Percentiles rank a stretch among this genome's conserved stretches.
phyloP scores from a whole-genome alignment of 108 stramenopile genomes.

The Cyclotella sp. region DNA sequence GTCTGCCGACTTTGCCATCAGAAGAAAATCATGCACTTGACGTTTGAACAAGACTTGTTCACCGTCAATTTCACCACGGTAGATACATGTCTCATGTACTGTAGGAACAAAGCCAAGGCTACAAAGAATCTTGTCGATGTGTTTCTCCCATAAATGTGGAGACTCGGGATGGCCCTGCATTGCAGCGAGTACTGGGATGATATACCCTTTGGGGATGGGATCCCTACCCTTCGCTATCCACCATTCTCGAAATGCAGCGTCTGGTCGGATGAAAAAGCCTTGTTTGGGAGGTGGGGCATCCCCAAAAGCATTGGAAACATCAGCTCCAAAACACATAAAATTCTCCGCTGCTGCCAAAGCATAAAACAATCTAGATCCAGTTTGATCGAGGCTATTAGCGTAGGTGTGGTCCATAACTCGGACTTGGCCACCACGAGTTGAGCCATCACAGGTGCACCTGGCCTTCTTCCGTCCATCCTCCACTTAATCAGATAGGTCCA shows the following conservation, averaged over 20 bases:
- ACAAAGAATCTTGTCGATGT: slow-evolving; percentile 12
- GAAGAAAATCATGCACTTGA: slow-evolving; percentile 17
- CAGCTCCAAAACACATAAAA: not conserved
- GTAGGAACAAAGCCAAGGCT: too few relatives aligned
- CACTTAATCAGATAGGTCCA: not conserved
- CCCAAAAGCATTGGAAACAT: too few relatives aligned
- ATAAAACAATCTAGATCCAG: too few relatives aligned
- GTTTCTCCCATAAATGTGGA: slow-evolving; percentile 25
- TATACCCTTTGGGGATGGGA: not conserved
- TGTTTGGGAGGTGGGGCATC: too few relatives aligned
- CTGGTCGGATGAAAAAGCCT: too few relatives aligned
- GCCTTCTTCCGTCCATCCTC: not conserved
- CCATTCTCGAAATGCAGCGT: slow-evolving; percentile 7
- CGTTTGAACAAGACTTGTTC: slow-evolving; percentile 23
- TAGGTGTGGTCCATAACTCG: not conserved
- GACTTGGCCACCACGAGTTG: not conserved
- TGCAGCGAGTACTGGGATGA: slow-evolving; percentile 7
- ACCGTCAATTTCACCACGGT: too few relatives aligned
- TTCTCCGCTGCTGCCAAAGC: slow-evolving; percentile 1
- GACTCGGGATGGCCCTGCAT: slow-evolving; percentile 36
- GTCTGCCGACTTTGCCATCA: not conserved
- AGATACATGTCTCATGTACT: not conserved
- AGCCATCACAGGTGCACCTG: too few relatives aligned
- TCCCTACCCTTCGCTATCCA: not conserved
- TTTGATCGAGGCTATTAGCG: too few relatives aligned